Evolutionary conservation across 306 rosid species (phyloP), one percentile per base, ranked within the genome.

Genomic region (Astragalus membranaceus): DNA sequence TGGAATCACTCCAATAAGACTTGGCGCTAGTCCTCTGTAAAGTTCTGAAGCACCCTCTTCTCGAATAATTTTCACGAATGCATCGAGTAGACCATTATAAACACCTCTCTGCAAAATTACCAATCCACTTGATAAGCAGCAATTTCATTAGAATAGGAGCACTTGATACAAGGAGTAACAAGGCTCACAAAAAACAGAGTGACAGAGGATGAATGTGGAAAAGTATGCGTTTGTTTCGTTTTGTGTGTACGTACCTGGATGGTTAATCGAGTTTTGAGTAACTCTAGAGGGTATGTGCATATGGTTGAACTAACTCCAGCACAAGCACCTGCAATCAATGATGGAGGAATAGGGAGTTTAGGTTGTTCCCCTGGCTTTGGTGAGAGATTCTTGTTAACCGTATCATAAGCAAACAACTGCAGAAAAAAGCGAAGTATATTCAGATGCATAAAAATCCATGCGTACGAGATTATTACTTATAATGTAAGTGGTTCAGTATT

Each of bases 231-330:
- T n/a, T n/a, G n/a, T n/a, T n/a, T 1, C 20, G 56, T 66, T 32
- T 60, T n/a, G 3, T 17, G 5, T 10, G 61, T 56, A 29, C 14
- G 15, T 66, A 94, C 98, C 96, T 94, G 97, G 70, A 94, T 79
- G 10, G 98, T 94, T 72, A 94, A 80, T 61, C 98, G 88, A 20
- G 98, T 94, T 77, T 94, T 94, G 62, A 94, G 79, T 70, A 94
- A 80, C 81, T 94, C 98, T 1, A 94, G 98, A 51, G 98, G 97
- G 64, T 94, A 90, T 8, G 97, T 94, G 76, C 79, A 77, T 64
- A 94, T 41, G 29, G 98, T 94, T 64, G 98, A 89, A 80, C 92
- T 85, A 44, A 94, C 98, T 69, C 98, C 98, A 48, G 97, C 98
- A 82, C 97, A 90, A 29, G 98, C 98, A 11, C 98, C 98, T 20